Percentiles rank a stretch among this genome's conserved stretches.
Conservation (phyloP, 225 moss, liverwort and hornwort genomes). For the Ulota crispa region DNA sequence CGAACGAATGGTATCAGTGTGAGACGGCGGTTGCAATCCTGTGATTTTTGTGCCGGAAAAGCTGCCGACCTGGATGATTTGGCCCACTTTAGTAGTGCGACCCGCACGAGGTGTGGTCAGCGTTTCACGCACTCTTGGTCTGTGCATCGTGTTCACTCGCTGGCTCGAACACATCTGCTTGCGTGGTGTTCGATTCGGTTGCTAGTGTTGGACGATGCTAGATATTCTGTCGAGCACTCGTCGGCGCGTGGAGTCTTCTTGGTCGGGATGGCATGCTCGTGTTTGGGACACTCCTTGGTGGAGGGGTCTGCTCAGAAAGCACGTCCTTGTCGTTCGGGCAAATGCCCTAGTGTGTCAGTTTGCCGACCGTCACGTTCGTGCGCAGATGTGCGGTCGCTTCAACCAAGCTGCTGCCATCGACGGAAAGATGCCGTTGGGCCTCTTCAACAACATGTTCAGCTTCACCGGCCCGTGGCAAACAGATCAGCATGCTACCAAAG, state of each 20-base stretch:
- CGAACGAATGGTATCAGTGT: background rate
- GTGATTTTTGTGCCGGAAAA: background rate
- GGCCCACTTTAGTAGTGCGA: background rate
- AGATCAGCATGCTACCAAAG: constrained; percentile 71
- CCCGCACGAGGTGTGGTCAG: background rate
- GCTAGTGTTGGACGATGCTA: background rate
- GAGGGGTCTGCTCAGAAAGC: background rate
- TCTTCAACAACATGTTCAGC: constrained; percentile 84
- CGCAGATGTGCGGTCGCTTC: constrained; percentile 88
- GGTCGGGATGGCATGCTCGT: background rate
- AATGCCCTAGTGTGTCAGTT: background rate
- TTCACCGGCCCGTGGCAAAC: constrained; percentile 84
- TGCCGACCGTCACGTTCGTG: constrained; percentile 4
- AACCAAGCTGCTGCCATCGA: constrained; percentile 69
- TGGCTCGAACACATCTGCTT: background rate
- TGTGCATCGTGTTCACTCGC: background rate
- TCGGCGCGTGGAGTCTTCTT: background rate
- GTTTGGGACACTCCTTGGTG: background rate
- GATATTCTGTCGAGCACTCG: background rate
- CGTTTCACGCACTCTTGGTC: background rate
- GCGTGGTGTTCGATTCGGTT: background rate
- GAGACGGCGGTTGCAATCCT: background rate
- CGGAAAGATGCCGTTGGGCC: constrained; percentile 82
- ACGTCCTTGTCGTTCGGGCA: background rate
- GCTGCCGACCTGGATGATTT: background rate